Percentiles rank a stretch among this genome's conserved stretches.
Conservation (phyloP, 495 filamentous ascomycete genomes). For the Penicillium riverlandense region DNA sequence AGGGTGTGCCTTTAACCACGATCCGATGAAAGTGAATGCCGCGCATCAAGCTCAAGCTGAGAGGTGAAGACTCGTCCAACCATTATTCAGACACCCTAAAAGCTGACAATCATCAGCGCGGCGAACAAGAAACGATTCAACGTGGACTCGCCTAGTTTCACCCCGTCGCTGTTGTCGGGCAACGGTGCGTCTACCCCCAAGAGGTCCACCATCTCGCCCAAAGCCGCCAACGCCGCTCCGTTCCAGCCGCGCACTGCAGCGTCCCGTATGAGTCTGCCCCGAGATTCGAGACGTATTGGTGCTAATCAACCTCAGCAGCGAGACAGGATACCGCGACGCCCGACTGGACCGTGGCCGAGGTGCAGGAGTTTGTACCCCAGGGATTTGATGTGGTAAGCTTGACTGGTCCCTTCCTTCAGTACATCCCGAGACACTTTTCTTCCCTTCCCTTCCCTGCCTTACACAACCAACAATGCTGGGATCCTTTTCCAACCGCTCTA, state of each 20-base stretch:
- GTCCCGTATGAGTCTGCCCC: constrained; percentile 28
- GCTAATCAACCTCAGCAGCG: constrained; percentile 32
- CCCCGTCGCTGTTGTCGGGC: constrained; percentile 55
- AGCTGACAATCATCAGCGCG: too few species aligned
- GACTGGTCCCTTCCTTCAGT: constrained; percentile 6
- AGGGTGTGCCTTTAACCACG: constrained; percentile 89
- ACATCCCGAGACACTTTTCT: too few species aligned
- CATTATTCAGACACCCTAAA: too few species aligned
- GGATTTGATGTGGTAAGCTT: constrained; percentile 62
- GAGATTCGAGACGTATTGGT: background rate
- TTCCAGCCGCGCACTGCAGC: constrained; percentile 65
- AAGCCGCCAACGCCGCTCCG: constrained; percentile 80
- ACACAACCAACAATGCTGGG: background rate
- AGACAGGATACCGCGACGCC: constrained; percentile 41
- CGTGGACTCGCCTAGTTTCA: constrained; percentile 94
- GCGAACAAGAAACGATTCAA: constrained; percentile 73
- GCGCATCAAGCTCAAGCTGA: constrained; percentile 26
- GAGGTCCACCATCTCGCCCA: constrained; percentile 72
- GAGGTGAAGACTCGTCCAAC: too few species aligned
- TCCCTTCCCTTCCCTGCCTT: too few species aligned
- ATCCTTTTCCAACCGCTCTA: constrained; percentile 3
- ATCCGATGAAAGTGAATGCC: constrained; percentile 52
- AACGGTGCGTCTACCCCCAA: constrained; percentile 42
- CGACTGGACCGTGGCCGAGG: constrained; percentile 55
- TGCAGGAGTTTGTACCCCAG: constrained; percentile 74